These are phyloP conservation scores for Agrocybe pediades DNA, from an alignment of 768 basidiomycete genomes.

Conservation along the genomic window DNA sequence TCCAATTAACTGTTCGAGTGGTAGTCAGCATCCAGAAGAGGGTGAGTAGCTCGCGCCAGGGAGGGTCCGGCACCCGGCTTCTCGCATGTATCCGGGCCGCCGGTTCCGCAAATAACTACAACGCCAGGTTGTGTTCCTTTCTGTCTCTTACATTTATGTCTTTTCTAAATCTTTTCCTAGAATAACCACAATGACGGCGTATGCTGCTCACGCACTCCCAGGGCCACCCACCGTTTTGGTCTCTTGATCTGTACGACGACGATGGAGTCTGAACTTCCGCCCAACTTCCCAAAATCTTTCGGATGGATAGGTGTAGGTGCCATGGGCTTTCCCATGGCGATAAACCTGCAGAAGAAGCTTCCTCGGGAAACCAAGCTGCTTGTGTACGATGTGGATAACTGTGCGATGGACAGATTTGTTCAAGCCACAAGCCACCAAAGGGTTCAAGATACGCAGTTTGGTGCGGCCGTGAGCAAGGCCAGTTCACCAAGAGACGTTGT, in stretches of 20 bases:
- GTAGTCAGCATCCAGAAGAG: too few relatives aligned
- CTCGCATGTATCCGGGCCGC: too few relatives aligned
- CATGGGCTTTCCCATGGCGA: slow-evolving; percentile 48
- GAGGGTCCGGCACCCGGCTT: too few relatives aligned
- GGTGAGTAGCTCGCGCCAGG: too few relatives aligned
- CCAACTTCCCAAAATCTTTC: slow-evolving; percentile 14
- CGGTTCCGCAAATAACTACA: too few relatives aligned
- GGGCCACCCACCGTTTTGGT: not conserved
- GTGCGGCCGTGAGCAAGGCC: slow-evolving; percentile 19
- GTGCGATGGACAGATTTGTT: slow-evolving; percentile 27
- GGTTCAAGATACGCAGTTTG: not conserved
- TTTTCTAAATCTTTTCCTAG: too few relatives aligned
- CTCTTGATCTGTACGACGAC: not conserved
- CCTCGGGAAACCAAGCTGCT: slow-evolving; percentile 24
- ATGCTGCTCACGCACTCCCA: not conserved
- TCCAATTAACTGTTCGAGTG: too few relatives aligned
- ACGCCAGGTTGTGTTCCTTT: too few relatives aligned
- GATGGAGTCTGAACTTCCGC: not conserved
- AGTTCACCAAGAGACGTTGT: slow-evolving; percentile 34
- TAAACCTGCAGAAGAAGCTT: slow-evolving; percentile 32
- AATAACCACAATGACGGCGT: not conserved
- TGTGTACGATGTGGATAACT: slow-evolving; percentile 37
- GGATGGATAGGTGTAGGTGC: slow-evolving; percentile 46
- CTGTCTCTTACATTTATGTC: too few relatives aligned
- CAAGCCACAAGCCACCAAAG: slow-evolving; percentile 14